These are phyloP conservation scores for Solanum aculeatissimum DNA, from an alignment of 305 asterid genomes.

Conservation along the genomic window DNA sequence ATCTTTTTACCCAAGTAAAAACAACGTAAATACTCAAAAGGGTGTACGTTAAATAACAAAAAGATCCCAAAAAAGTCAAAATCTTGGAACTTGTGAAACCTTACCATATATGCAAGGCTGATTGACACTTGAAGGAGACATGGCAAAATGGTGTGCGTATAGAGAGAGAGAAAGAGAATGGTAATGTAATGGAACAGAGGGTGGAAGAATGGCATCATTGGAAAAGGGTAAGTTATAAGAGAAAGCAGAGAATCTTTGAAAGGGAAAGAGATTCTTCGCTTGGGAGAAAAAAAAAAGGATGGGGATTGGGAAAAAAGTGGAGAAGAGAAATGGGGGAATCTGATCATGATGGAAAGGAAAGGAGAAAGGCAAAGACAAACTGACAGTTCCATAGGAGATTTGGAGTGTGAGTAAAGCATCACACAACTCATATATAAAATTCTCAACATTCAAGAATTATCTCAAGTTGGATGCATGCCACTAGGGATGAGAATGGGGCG, in stretches of 20 bases:
- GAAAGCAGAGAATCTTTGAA: constrained; percentile 30
- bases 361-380: not conserved
- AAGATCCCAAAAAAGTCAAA: not conserved
- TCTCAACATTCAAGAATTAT: not conserved
- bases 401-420: not conserved
- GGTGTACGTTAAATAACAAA: not conserved
- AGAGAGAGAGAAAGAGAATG: constrained; percentile 3
- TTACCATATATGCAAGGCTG: constrained; percentile 72
- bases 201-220: constrained; percentile 64
- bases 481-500: too few relatives aligned
- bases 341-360: constrained; percentile 27
- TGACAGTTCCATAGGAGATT: not conserved
- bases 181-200: constrained; percentile 6
- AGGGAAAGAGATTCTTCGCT: constrained; percentile 92
- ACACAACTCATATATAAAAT: not conserved
- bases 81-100: not conserved
- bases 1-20: constrained; percentile 1
- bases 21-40: not conserved
- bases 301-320: not conserved
- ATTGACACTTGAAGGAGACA: constrained; percentile 62
- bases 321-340: constrained; percentile 20
- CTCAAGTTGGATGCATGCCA: not conserved
- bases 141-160: constrained; percentile 41
- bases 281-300: constrained; percentile 10
- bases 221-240: constrained; percentile 33